phyloP scores from a whole-genome alignment of 1,284 basidiomycete genomes.

The Apiotrichum gracile region DNA sequence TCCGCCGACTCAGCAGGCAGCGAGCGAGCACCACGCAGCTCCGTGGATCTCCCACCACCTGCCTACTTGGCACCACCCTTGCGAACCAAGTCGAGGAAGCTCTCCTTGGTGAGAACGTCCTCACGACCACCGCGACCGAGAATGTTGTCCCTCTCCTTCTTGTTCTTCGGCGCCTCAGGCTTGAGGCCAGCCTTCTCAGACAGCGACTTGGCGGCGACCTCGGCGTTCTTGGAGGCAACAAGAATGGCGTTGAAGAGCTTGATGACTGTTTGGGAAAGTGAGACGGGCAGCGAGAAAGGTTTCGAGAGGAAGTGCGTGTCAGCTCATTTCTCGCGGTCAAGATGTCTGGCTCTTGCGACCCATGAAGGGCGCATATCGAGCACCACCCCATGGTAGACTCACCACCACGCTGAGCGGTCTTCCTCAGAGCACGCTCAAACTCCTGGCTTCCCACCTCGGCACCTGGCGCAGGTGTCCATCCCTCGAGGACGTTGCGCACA shows the following conservation, averaged over 20 bases:
- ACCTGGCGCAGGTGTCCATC: conserved; percentile 34
- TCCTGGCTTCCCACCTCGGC: conserved; percentile 38
- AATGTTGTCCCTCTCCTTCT: conserved; percentile 47
- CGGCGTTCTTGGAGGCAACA: conserved; percentile 39
- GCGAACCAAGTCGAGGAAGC: conserved; percentile 49
- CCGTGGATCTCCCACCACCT: not conserved
- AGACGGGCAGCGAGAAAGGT: not conserved
- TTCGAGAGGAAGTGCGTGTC: not conserved
- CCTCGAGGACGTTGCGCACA: conserved; percentile 42
- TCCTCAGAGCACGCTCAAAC: conserved; percentile 47
- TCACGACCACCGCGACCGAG: conserved; percentile 44
- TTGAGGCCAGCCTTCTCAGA: conserved; percentile 36
- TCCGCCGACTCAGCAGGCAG: too few relatives aligned
- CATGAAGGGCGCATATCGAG: too few relatives aligned
- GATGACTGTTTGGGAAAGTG: conserved; percentile 35
- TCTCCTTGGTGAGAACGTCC: conserved; percentile 45
- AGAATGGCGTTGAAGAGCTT: conserved; percentile 50
- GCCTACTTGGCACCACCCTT: conserved; percentile 22
- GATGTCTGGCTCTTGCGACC: too few relatives aligned
- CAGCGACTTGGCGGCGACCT: conserved; percentile 23
- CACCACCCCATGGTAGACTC: conserved; percentile 23
- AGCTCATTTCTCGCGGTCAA: not conserved
- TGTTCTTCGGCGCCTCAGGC: conserved; percentile 30
- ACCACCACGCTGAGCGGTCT: conserved; percentile 49
- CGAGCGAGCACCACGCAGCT: too few relatives aligned